Conservation (phyloP, 106 monocot genomes). For the Allium sativum region DNA sequence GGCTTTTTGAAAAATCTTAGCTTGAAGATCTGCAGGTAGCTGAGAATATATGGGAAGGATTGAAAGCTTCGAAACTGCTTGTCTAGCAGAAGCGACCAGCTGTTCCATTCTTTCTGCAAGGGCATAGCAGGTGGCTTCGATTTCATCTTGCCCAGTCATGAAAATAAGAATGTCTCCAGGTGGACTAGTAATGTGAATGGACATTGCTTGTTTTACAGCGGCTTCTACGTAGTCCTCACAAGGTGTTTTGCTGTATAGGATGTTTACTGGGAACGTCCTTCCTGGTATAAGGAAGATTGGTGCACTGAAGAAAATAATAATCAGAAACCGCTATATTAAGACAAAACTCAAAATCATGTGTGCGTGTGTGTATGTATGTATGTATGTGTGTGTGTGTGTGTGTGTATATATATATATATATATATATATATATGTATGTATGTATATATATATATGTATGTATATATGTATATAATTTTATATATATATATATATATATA, state of each 20-base stretch:
- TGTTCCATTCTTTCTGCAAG: constrained; percentile 90
- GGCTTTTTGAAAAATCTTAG: constrained; percentile 92
- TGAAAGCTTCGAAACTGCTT: constrained; percentile 67
- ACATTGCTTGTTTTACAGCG: constrained; percentile 93
- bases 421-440: neutral
- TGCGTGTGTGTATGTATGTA: neutral
- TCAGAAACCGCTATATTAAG: too few species aligned
- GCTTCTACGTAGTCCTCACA: constrained; percentile 99
- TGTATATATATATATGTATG: neutral
- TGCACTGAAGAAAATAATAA: constrained; percentile 35
- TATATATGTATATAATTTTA: too few species aligned
- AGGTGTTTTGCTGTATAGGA: constrained; percentile 81
- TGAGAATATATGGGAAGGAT: constrained; percentile 97
- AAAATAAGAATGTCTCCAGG: constrained; percentile 96
- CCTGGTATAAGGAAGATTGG: constrained; percentile 91
- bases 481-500: too few species aligned
- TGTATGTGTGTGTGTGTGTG: neutral
- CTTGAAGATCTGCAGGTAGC: constrained; percentile 86
- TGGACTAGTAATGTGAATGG: constrained; percentile 80
- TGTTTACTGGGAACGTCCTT: constrained; percentile 86
- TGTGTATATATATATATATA: too few species aligned
- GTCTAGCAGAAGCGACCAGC: constrained; percentile 54
- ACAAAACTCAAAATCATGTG: neutral
- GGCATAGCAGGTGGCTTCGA: constrained; percentile 90
- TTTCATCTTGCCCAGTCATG: constrained; percentile 98